Base-by-base conservation (phyloP, 345 rosid genomes). In the Hibiscus trionum region DNA sequence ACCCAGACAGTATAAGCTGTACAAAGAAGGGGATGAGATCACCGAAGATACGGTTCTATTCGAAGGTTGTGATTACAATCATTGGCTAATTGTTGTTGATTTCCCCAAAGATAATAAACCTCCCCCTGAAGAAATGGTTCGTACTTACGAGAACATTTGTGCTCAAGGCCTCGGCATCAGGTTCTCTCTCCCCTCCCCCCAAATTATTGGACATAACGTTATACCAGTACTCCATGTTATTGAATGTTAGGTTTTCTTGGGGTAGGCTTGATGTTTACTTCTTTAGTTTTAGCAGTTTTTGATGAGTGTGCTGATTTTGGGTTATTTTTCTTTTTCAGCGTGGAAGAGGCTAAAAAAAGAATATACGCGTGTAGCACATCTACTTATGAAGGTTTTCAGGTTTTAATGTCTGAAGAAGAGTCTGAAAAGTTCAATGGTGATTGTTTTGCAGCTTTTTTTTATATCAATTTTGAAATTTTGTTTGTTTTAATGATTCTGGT, bases 301-400 rank as follows among this genome's bases (percentile, higher is more conserved):
- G 19, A 29, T n/a, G 71, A 42, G 9, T 65, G 15, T 63, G 63
- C 62, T 68, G n/a, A 73, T 61, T 69, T 49, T 52, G 46, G 57
- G 60, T 72, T 47, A 55, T 39, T 52, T 70, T 44, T 39, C 35
- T 33, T 73, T 75, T 75, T 71, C 80, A 93, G 99, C 59, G 77
- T 91, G 69, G 97, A 93, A 76, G 99, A 89, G 80, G 98, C 97
- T 10, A 91, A 93, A 72, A 66, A 74, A 62, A 91, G 59, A 70
- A 96, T 95, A 14, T 95, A 95, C 78, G 99, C 99, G 4, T 95
- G 99, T 84, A 95, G 97, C 85, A 95, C 97, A 24, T 90, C 97
- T 4, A 95, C 93, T 66, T 95, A 90, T 77, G 78, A 90, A 68
- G 99, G 99, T 3, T 95, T 96, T 88, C 99, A 95, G 75, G 99